Conservation (phyloP, 2,329 filamentous ascomycete species). For the Colletotrichum sp. region DNA sequence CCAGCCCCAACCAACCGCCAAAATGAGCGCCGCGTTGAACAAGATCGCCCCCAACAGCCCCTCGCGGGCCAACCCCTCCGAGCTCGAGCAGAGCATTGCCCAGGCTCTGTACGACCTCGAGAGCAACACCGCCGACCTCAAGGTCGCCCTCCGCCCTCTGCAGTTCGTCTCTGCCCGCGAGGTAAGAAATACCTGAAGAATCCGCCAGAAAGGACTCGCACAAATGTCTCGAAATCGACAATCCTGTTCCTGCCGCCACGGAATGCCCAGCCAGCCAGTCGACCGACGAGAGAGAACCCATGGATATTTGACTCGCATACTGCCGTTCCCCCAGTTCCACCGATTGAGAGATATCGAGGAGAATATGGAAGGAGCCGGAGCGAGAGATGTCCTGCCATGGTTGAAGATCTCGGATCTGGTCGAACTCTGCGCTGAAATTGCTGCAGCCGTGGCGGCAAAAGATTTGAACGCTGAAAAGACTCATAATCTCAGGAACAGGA, state of each 20-base stretch:
- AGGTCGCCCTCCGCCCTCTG: slow-evolving; percentile 92
- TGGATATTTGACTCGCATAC: not conserved
- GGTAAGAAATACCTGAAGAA: slow-evolving; percentile 72
- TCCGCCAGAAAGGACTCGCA: not conserved
- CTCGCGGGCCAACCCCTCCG: slow-evolving; percentile 92
- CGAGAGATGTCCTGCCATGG: not conserved
- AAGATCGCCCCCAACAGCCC: slow-evolving; percentile 99
- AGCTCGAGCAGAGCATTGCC: slow-evolving; percentile 97
- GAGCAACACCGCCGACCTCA: slow-evolving; percentile 98
- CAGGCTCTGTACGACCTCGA: slow-evolving; percentile 98
- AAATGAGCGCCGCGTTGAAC: slow-evolving; percentile 80
- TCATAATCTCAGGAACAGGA: slow-evolving; percentile 61
- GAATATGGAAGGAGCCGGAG: not conserved
- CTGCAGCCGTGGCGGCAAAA: slow-evolving; percentile 21
- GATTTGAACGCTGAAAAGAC: slow-evolving; percentile 26
- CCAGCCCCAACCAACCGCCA: slow-evolving; percentile 40
- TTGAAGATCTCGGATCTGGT: not conserved
- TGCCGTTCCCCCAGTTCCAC: not conserved
- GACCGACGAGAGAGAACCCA: not conserved
- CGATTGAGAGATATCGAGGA: slow-evolving; percentile 16
- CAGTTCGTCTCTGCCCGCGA: slow-evolving; percentile 99
- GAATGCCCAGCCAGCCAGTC: not conserved
- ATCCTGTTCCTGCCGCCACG: slow-evolving; percentile 20
- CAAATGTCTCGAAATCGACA: not conserved
- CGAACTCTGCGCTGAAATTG: not conserved